Percentiles rank a stretch among this genome's conserved stretches.
Conservation (phyloP, 139 green algal species). For the Closterium sp. region DNA sequence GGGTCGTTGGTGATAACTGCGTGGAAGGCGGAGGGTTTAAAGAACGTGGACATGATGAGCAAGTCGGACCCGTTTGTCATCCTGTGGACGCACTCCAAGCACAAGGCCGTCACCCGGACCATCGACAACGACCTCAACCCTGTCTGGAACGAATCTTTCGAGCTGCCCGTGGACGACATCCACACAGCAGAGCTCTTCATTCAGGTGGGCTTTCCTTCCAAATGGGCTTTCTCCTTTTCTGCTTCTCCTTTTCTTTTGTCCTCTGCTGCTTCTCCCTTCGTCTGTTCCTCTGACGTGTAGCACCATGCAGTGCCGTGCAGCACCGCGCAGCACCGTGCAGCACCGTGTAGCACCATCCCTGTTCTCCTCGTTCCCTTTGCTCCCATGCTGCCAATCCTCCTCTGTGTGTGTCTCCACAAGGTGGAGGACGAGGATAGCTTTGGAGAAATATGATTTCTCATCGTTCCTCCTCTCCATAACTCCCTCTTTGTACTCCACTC, state of each 20-base stretch:
- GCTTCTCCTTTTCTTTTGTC: slow-evolving; percentile 58
- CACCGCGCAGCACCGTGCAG: no score
- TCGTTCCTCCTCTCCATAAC: no score
- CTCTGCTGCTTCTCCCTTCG: slow-evolving; percentile 27
- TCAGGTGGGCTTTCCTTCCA: slow-evolving; percentile 75
- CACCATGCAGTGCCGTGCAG: no score
- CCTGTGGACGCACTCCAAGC: slow-evolving; percentile 2
- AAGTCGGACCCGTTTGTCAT: slow-evolving; percentile 45
- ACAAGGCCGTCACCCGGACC: slow-evolving; percentile 1
- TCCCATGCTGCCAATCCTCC: no score
- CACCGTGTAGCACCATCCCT: no score
- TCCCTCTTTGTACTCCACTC: no score
- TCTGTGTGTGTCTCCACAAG: no score
- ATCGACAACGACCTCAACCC: slow-evolving; percentile 44
- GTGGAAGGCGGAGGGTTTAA: slow-evolving; percentile 14
- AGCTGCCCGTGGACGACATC: slow-evolving; percentile 31
- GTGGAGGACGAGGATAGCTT: no score
- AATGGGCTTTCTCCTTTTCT: slow-evolving; percentile 40
- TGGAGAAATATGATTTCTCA: no score
- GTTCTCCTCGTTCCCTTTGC: no score
- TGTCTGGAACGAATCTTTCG: slow-evolving; percentile 48
- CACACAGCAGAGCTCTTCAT: slow-evolving; percentile 19
- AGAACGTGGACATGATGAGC: slow-evolving; percentile 35
- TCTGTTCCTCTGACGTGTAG: no score
- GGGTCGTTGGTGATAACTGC: slow-evolving; percentile 24